These are phyloP conservation scores for Vanrija humicola DNA, from an alignment of 1,284 basidiomycete genomes.

Conservation along the genomic window DNA sequence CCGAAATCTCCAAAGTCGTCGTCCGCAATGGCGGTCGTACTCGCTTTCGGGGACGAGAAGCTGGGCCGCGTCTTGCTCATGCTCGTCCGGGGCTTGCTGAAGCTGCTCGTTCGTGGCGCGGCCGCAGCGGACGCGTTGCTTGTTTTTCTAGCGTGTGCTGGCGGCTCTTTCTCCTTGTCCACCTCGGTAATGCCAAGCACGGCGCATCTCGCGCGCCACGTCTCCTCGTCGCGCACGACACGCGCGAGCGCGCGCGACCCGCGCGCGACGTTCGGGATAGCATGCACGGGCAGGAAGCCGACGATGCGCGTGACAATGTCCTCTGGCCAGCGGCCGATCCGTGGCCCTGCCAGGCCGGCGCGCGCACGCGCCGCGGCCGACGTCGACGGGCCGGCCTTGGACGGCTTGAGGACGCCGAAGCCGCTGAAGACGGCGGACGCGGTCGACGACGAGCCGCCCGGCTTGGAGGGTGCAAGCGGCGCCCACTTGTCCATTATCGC, in stretches of 20 bases:
- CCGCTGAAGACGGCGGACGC: conserved; percentile 62
- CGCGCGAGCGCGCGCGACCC: conserved; percentile 62
- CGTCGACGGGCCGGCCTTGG: conserved; percentile 51
- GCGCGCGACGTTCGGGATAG: conserved; percentile 69
- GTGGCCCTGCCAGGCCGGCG: conserved; percentile 38
- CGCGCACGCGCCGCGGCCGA: conserved; percentile 19
- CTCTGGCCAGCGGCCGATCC: conserved; percentile 72
- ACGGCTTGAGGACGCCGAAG: conserved; percentile 43
- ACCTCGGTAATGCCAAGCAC: conserved; percentile 54
- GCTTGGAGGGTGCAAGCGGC: conserved; percentile 38
- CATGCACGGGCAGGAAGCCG: conserved; percentile 67
- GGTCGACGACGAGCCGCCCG: conserved; percentile 35
- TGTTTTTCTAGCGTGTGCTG: neutral
- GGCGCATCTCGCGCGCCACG: conserved; percentile 70
- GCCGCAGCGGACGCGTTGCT: neutral
- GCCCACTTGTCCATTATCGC: conserved; percentile 40
- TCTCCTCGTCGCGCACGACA: conserved; percentile 63
- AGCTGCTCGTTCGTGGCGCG: conserved; percentile 19
- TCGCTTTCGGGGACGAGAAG: neutral
- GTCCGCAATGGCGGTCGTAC: conserved; percentile 9
- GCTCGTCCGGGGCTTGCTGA: conserved; percentile 10
- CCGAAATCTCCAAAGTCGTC: conserved; percentile 46
- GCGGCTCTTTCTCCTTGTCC: conserved; percentile 5
- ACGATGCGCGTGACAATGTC: conserved; percentile 70
- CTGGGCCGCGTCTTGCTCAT: neutral